Percentiles rank a stretch among this genome's conserved stretches.
Evolutionary conservation across 306 rosid species (phyloP).

Genomic region (Oemleria cerasiformis): DNA sequence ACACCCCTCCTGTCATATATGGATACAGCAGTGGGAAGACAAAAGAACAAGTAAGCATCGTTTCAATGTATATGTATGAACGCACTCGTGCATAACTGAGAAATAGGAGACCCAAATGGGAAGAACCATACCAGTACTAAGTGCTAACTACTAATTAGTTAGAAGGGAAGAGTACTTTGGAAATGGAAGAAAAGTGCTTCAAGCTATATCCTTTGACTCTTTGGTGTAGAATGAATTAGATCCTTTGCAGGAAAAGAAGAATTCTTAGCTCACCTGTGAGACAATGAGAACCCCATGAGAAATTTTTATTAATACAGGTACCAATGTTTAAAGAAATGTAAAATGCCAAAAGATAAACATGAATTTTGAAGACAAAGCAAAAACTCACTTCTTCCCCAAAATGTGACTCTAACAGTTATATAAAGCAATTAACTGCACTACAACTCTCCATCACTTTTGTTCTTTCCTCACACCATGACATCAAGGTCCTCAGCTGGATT

Average conservation of each 20-base stretch:
- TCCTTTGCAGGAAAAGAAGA: constrained; percentile 20
- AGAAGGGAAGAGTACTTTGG: not conserved
- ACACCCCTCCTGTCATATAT: constrained; percentile 33
- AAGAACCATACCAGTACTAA: constrained; percentile 12
- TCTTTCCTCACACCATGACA: not conserved
- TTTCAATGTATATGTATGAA: not conserved
- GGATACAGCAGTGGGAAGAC: constrained; percentile 30
- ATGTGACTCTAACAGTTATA: too few species aligned
- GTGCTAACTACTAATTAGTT: not conserved
- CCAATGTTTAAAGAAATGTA: not conserved
- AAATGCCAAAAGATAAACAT: too few species aligned
- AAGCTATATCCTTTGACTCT: constrained; percentile 14
- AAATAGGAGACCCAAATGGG: constrained; percentile 1
- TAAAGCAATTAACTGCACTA: not conserved
- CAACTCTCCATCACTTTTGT: not conserved
- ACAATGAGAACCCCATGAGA: constrained; percentile 16
- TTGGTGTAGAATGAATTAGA: not conserved
- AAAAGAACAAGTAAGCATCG: constrained; percentile 8
- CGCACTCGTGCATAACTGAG: not conserved
- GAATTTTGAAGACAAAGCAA: not conserved
- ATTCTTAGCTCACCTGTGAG: constrained; percentile 18
- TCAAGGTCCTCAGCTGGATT: not conserved
- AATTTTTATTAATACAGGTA: constrained; percentile 3
- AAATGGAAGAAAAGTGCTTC: not conserved
- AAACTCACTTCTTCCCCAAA: not conserved